Base-by-base conservation (phyloP, 345 rosid genomes). In the Brassica carinata region DNA sequence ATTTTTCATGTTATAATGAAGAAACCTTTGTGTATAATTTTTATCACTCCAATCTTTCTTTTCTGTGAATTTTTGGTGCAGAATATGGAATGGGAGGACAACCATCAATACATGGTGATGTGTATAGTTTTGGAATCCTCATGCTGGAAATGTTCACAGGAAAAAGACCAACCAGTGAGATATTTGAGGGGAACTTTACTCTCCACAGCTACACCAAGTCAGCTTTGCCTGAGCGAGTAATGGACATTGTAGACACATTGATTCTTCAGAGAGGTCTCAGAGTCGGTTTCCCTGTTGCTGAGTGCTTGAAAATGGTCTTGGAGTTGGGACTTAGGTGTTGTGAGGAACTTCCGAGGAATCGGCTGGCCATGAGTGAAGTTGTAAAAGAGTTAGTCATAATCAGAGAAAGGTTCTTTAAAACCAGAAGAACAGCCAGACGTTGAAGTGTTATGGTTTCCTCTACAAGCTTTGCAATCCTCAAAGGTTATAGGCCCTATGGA, bases 101-200 rank as follows among this genome's bases (percentile, higher is more conserved):
- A 2, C 66, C 66, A 62, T 62, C 36, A 2, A 62, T 62, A 63
- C 67, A 30, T 30, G 67, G 67, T 64, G 67, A 64, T 30, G 67
- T 64, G 10, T 63, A 29, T 63, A 63, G 67, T 4, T 63, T 63
- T 63, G 67, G 67, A 8, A 17, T 63, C 7, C 67, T 63, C 18
- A 17, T 63, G 14, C 14, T 63, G 67, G 67, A 63, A 63, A 63
- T 63, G 38, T 29, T 63, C 9, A 63, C 38, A 0, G 38, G 67
- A 2, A 63, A 30, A 63, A 4, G 36, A 63, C 67, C 38, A 29
- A 29, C 18, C 0, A 14, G 30, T 29, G 38, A 14, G 18, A 6
- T 63, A 63, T 63, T 63, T 14, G 38, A 7, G 0, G 67, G 67
- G 2, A 2, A 14, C 2, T 30, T 63, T 29, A 63, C 38, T 13